phyloP scores from a whole-genome alignment of 2,329 filamentous ascomycete species.

The Hortaea werneckii region DNA sequence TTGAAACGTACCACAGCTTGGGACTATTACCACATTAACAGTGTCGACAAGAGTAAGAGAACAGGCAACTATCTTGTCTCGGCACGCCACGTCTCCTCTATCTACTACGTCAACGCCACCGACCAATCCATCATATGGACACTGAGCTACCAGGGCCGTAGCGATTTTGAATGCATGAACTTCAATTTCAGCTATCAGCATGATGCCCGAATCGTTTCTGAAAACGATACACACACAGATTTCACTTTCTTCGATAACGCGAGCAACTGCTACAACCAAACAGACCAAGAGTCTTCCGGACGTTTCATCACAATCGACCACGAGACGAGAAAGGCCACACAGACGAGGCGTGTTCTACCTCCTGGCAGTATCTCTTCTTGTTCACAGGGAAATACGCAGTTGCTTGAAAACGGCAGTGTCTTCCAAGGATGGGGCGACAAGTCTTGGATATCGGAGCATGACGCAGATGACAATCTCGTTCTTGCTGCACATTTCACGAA shows the following conservation, averaged over 20 bases:
- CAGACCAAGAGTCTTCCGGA: conserved; percentile 12
- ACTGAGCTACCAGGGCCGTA: conserved; percentile 20
- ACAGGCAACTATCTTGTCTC: conserved; percentile 45
- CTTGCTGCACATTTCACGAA: conserved; percentile 39
- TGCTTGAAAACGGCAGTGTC: conserved; percentile 41
- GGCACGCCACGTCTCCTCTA: conserved; percentile 37
- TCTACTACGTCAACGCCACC: conserved; percentile 37
- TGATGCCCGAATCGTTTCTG: conserved; percentile 34
- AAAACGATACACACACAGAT: conserved; percentile 33
- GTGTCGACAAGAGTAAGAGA: conserved; percentile 37
- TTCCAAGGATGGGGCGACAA: conserved; percentile 45
- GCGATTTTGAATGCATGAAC: conserved; percentile 7
- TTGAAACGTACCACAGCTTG: conserved; percentile 33
- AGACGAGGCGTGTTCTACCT: conserved; percentile 10
- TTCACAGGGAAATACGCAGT: conserved; percentile 42
- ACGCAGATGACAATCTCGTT: conserved; percentile 35
- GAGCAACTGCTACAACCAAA: conserved; percentile 20
- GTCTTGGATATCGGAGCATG: conserved; percentile 28
- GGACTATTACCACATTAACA: conserved; percentile 48
- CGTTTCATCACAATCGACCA: conserved; percentile 16
- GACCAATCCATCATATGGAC: conserved; percentile 42
- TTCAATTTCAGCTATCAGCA: conserved; percentile 40
- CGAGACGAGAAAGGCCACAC: conserved; percentile 8
- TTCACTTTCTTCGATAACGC: conserved; percentile 45
- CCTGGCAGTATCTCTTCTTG: conserved; percentile 29